These are phyloP conservation scores for Lunasporangiospora selenospora DNA, from an alignment of 192 early-diverging fungal species.

Conservation along the genomic window DNA sequence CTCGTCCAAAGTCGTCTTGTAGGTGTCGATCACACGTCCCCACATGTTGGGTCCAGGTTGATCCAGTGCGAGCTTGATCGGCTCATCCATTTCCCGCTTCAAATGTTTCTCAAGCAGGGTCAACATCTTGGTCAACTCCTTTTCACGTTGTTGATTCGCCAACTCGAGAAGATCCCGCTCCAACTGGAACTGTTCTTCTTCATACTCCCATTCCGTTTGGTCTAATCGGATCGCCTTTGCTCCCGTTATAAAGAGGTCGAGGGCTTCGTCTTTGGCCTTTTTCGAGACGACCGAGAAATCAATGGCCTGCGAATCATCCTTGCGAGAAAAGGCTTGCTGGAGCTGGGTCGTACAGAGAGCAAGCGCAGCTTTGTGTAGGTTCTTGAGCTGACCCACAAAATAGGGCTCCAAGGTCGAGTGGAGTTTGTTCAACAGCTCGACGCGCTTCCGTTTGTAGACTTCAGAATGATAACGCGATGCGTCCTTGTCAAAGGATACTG, in stretches of 20 bases:
- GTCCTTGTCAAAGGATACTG: constrained; percentile 83
- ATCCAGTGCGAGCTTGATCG: constrained; percentile 71
- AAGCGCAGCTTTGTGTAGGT: constrained; percentile 76
- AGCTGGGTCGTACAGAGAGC: constrained; percentile 66
- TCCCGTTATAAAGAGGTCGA: constrained; percentile 21
- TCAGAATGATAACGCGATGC: constrained; percentile 87
- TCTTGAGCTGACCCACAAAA: constrained; percentile 88
- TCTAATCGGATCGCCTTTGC: constrained; percentile 58
- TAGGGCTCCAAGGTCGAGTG: constrained; percentile 75
- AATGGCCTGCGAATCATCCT: constrained; percentile 49
- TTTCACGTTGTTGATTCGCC: constrained; percentile 57
- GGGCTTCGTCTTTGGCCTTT: constrained; percentile 18
- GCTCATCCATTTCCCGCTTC: constrained; percentile 68
- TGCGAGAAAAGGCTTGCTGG: constrained; percentile 14
- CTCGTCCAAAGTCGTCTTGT: constrained; percentile 55
- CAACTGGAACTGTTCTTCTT: constrained; percentile 63
- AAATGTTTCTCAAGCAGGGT: constrained; percentile 64
- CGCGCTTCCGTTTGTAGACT: constrained; percentile 87
- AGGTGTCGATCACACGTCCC: constrained; percentile 67
- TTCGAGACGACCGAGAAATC: constrained; percentile 69
- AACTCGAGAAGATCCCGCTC: constrained; percentile 65
- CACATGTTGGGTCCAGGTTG: constrained; percentile 72
- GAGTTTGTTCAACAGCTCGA: constrained; percentile 79
- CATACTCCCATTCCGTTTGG: constrained; percentile 75
- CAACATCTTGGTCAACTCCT: constrained; percentile 70